Conservation (phyloP, 2,329 filamentous ascomycete genomes). For the Boeremia lycopersici region DNA sequence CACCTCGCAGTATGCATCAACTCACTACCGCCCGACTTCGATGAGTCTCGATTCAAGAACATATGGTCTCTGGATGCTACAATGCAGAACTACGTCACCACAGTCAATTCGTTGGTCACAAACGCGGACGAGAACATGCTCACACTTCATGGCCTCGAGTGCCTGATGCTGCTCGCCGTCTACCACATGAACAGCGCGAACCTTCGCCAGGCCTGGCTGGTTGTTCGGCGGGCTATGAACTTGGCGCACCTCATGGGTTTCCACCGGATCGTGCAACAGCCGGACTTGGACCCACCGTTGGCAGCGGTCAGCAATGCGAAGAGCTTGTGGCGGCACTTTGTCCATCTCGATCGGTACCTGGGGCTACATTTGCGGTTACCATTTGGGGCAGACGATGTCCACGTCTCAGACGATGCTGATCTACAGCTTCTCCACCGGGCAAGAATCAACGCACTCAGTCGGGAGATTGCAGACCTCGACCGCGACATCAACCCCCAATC, state of each 20-base stretch:
- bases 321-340: constrained; percentile 36
- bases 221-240: constrained; percentile 41
- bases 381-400: constrained; percentile 43
- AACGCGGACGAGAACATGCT: constrained; percentile 43
- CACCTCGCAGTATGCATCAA: constrained; percentile 44
- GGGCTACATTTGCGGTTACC: constrained; percentile 45
- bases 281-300: constrained; percentile 27
- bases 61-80: constrained; percentile 43
- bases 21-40: constrained; percentile 41
- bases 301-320: constrained; percentile 36
- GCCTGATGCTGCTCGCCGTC: constrained; percentile 37
- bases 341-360: constrained; percentile 41
- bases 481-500: constrained; percentile 37
- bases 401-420: constrained; percentile 25
- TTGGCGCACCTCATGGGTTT: constrained; percentile 47
- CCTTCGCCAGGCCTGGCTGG: constrained; percentile 43
- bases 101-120: constrained; percentile 37
- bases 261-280: constrained; percentile 40
- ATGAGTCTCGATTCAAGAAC: constrained; percentile 30
- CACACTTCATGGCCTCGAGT: constrained; percentile 45
- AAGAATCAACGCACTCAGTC: constrained; percentile 29
- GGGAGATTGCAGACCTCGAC: constrained; percentile 39
- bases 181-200: constrained; percentile 41
- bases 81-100: constrained; percentile 41
- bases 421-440: constrained; percentile 31